Evolutionary conservation across 2,329 filamentous ascomycete species (phyloP), one percentile per base, ranked within the genome.

Genomic region (Pestalotiopsis sp.): DNA sequence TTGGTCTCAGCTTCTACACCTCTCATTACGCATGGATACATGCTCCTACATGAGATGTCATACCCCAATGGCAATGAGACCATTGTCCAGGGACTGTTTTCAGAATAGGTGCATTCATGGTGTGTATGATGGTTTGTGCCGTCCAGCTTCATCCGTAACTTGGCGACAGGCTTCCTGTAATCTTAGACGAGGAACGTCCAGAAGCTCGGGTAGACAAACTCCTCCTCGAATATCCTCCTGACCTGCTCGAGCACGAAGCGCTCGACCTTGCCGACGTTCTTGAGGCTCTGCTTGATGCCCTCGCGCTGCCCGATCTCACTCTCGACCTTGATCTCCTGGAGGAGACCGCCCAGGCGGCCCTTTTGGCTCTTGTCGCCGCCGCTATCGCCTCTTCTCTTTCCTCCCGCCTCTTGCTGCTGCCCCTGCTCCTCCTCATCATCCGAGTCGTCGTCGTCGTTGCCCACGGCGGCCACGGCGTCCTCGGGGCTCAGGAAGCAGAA

Each of bases 191-290:
- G 83, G 80, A 98, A 98, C 0, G 95, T 98, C 95, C 95, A 98
- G 81, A 97, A 98, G 80, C 95, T 98, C 59, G 96, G 96, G 82
- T 97, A 98, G 71, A 98, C 95, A 82, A 98, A 96, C 80, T 99
- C 96, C 78, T 98, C 96, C 81, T 99, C 96, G 77, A 99, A 98
- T 75, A 99, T 98, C 77, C 94, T 89, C 78, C 95, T 90, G 71
- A 99, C 96, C 81, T 98, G 95, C 79, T 98, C 95, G 69, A 99
- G 86, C 68, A 99, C 94, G 79, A 99, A 99, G 75, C 94, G 92
- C 83, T 99, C 96, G 68, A 99, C 96, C 85, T 99, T 99, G 69
- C 96, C 95, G 64, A 99, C 95, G 79, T 99, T 99, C 86, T 98
- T 98, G 70, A 99, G 83, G 61, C 95, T 96, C 82, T 98, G 95